Evolutionary conservation across 2,329 filamentous ascomycete species (phyloP).

Genomic region (Bisporella sp.): DNA sequence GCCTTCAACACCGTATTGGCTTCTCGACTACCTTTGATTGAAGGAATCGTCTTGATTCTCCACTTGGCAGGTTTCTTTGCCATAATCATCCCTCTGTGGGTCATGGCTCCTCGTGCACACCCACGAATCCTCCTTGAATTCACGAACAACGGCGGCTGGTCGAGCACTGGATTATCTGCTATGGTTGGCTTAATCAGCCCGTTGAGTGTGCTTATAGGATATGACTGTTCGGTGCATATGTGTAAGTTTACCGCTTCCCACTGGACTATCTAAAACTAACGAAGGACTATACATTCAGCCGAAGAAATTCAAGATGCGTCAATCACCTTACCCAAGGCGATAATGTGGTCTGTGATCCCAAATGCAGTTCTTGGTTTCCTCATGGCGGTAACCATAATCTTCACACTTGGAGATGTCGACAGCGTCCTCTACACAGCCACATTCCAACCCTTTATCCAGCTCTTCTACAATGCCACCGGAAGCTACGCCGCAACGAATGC

Average conservation of each 20-base stretch:
- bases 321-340: neutral
- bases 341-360: constrained; percentile 3
- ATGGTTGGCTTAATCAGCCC: constrained; percentile 1
- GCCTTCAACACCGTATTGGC: constrained; percentile 36
- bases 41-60: constrained; percentile 34
- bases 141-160: constrained; percentile 24
- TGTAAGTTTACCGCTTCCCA: neutral
- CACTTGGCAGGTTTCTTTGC: constrained; percentile 37
- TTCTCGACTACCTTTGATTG: constrained; percentile 31
- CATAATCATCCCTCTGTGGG: constrained; percentile 31
- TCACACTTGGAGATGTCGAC: constrained; percentile 29
- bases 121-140: constrained; percentile 21
- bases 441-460: constrained; percentile 41
- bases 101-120: constrained; percentile 11
- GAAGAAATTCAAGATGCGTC: neutral
- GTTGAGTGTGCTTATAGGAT: neutral
- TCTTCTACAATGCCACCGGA: constrained; percentile 39
- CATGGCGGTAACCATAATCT: constrained; percentile 28
- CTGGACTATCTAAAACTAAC: neutral
- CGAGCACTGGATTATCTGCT: constrained; percentile 12
- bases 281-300: constrained; percentile 17
- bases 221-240: neutral
- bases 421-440: constrained; percentile 32
- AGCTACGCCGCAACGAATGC: constrained; percentile 31
- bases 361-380: constrained; percentile 40